Base-by-base conservation (phyloP, 805 yeast genomes). In the Candida verbasci region DNA sequence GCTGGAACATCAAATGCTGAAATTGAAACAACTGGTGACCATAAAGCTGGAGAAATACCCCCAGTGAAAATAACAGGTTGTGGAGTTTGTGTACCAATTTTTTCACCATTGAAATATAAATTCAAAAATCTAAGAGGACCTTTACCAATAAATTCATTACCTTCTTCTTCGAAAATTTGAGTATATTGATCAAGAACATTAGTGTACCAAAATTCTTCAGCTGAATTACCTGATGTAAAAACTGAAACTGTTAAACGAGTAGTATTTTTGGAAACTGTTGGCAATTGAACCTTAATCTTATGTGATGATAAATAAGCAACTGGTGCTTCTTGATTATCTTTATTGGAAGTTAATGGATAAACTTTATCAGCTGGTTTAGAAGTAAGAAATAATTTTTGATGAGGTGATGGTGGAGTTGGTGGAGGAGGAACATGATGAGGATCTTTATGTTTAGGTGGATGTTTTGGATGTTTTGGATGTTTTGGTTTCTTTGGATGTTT, bases 151-250 rank as follows among this genome's bases (percentile, higher is more conserved):
- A 74, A 62, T 4, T 48, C 49, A 32, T 65, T 70, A 2, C 74
- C 72, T 16, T 59, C 48, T 1, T 49, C 43, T 2, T 46, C 50
- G 43, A 76, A 77, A n/a, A 49, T 48, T 27, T 63, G 52, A n/a
- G 54, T 58, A 44, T 57, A 69, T 31, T 62, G 52, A 46, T 78
- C 84, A 29, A 81, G 41, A 9, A 68, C 62, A 45, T 84, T 82
- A 3, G 78, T 58, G 56, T 80, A 87, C 94, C 94, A 86, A 49
- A 84, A 83, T 54, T 87, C 95, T 57, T 86, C 96, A 24, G 72
- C 78, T 3, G 80, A 82, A 48, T 82, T 85, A 2, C 93, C 95
- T 14, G 85, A 75, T 9, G 82, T 76, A 45, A 76, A 78, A 4
- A 86, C 53, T 9, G 81, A 70, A 22, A 86, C 53, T 39, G 60